Evolutionary conservation across 371 early-diverging fungal genomes (phyloP), one percentile per base, ranked within the genome.

Genomic region (Rhizomucor pusillus): DNA sequence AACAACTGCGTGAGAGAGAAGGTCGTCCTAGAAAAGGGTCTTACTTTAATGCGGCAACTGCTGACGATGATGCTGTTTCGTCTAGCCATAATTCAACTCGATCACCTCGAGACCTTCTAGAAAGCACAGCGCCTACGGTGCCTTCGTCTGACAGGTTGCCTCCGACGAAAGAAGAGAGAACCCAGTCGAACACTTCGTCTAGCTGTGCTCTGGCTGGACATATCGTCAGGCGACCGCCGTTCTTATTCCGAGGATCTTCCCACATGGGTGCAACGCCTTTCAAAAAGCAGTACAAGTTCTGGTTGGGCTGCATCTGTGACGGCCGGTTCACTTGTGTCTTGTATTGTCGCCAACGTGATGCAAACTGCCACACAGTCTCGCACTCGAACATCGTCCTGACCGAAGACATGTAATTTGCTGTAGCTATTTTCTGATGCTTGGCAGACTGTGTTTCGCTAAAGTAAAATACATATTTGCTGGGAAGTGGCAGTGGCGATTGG

Each of bases 61-160:
- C 53, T 13, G 29, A 39, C 2, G 14, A 16, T 11, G 66, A 45
- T 20, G 52, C 56, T 16, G 52, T 52, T 5, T 50, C 58, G 37
- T 79, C 75, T 3, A 81, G 50, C 84, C 84, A 83, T 1, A 83
- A 57, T 35, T 83, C 84, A 7, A 83, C 63, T n/a, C 84, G 75
- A 62, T 83, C 81, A 37, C 80, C 79, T 14, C 81, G 67, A 10
- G 65, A 44, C 43, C 80, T 63, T 36, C 71, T 59, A 0, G 77
- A 69, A 22, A 77, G 60, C 0, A 79, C 81, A 35, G 77, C 35
- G 11, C 74, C 77, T 1, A 66, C 57, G n/a, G 65, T 65, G 43
- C 68, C 54, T 3, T 55, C 57, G 14, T 47, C 37, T n/a, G 50
- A 59, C 1, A 82, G 53, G 12, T 59, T 67, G n/a, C 74, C 81